Evolutionary conservation across 1,139 yeast species (phyloP), one percentile per base, ranked within the genome.

Genomic region (Barnettozyma hawaiiensis): DNA sequence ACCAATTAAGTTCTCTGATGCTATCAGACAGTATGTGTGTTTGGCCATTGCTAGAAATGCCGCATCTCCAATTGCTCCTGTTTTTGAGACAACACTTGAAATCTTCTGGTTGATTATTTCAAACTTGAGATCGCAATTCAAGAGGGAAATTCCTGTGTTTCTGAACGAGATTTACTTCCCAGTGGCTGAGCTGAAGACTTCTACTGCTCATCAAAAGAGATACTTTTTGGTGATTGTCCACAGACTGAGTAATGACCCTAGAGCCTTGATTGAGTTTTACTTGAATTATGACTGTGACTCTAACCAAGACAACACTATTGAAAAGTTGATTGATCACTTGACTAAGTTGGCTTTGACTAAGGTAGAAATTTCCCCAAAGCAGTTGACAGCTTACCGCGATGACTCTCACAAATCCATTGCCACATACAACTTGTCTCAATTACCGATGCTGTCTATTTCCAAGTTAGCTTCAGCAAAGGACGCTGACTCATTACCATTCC

Each of bases 211-310:
- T 59, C 98, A 92, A 64, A 90, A 92, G 62, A 75, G 95, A 57
- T 90, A 87, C 55, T 76, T 92, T 50, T 69, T 94, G 50, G 78
- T 85, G 11, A 75, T 92, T 18, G 73, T 94, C 26, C 85, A 85
- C 54, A 73, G 95, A 51, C 65, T 92, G 36, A 85, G 96, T 59
- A 80, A 80, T 50, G 96, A 92, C 62, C 95, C 97, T 29, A 73
- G 96, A 50, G 84, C 95, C 29, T 70, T 94, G 47, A 87, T 94
- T 47, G 99, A 94, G 63, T 78, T 92, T 49, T 94, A 90, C 59
- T 73, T 94, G 56, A 94, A 94, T 62, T 94, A 92, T 62, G 99
- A 94, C 62, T 94, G 99, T 67, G 96, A 89, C 60, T 74, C 83
- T 15, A 69, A 76, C 7, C 76, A 83, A 73, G 86, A 95, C 38